phyloP scores from a whole-genome alignment of 257 asterid genomes.

The Linaria vulgaris region DNA sequence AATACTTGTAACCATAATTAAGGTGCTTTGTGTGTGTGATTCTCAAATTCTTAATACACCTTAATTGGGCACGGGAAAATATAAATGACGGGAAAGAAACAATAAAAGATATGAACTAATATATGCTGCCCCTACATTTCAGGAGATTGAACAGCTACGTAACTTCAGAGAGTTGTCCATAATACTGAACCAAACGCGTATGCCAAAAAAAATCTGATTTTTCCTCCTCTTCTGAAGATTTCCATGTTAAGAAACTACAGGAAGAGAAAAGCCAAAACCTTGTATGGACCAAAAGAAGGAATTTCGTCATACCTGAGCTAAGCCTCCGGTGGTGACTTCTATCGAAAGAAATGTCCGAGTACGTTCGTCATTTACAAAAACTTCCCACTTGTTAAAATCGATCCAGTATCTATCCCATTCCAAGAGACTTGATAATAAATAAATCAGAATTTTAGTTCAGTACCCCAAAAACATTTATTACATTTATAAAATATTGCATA shows the following conservation, averaged over 20 bases:
- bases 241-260: not conserved
- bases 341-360: constrained; percentile 81
- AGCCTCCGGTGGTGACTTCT: constrained; percentile 69
- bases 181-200: not conserved
- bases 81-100: not conserved
- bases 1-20: not conserved
- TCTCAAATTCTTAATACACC: not conserved
- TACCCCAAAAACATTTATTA: too few species aligned
- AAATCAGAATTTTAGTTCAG: too few species aligned
- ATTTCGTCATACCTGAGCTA: constrained; percentile 59
- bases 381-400: constrained; percentile 80
- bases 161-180: too few species aligned
- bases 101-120: not conserved
- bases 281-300: constrained; percentile 5
- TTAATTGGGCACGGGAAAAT: not conserved
- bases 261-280: constrained; percentile 3
- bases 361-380: constrained; percentile 73
- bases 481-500: too few species aligned
- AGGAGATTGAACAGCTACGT: not conserved
- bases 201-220: constrained; percentile 2
- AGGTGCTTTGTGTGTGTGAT: too few species aligned
- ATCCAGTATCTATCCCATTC: constrained; percentile 67
- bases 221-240: not conserved
- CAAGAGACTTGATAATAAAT: constrained; percentile 23
- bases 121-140: not conserved